These are phyloP conservation scores for Lentinula guzmanii DNA, from an alignment of 768 basidiomycete genomes.

Conservation along the genomic window DNA sequence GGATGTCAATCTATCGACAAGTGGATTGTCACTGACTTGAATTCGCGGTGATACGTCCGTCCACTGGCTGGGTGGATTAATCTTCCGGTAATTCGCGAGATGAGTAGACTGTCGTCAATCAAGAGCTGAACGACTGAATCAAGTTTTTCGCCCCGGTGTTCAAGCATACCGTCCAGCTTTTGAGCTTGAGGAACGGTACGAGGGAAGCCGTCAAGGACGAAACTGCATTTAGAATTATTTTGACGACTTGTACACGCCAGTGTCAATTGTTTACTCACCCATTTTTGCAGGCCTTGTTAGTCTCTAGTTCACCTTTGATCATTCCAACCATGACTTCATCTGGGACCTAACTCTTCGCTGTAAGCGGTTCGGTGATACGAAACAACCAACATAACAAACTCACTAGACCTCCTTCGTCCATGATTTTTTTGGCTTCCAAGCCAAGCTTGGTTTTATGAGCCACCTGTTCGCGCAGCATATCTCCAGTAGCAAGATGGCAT, in stretches of 20 bases:
- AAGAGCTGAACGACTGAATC: constrained; percentile 89
- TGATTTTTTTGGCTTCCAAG: constrained; percentile 91
- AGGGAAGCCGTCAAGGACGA: constrained; percentile 99
- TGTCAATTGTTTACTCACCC: constrained; percentile 56
- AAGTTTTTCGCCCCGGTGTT: constrained; percentile 75
- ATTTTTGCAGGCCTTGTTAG: constrained; percentile 89
- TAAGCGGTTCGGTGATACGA: background rate
- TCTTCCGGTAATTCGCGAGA: constrained; percentile 96
- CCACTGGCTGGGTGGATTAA: constrained; percentile 88
- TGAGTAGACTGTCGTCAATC: constrained; percentile 92
- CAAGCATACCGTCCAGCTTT: constrained; percentile 92
- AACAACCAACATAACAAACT: background rate
- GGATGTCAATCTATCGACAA: background rate
- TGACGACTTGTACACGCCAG: background rate
- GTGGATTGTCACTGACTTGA: constrained; percentile 61
- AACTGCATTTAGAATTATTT: constrained; percentile 40
- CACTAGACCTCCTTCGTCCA: constrained; percentile 91
- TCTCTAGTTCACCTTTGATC: constrained; percentile 93
- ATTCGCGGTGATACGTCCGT: constrained; percentile 91
- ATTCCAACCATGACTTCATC: constrained; percentile 98
- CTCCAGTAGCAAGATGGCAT: constrained; percentile 97
- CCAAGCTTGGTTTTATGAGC: constrained; percentile 82
- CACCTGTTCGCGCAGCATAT: constrained; percentile 97
- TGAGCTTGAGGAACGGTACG: constrained; percentile 94
- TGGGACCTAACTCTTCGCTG: constrained; percentile 29